phyloP scores from a whole-genome alignment of 768 basidiomycete species.

The Psilocybe tampanensis region DNA sequence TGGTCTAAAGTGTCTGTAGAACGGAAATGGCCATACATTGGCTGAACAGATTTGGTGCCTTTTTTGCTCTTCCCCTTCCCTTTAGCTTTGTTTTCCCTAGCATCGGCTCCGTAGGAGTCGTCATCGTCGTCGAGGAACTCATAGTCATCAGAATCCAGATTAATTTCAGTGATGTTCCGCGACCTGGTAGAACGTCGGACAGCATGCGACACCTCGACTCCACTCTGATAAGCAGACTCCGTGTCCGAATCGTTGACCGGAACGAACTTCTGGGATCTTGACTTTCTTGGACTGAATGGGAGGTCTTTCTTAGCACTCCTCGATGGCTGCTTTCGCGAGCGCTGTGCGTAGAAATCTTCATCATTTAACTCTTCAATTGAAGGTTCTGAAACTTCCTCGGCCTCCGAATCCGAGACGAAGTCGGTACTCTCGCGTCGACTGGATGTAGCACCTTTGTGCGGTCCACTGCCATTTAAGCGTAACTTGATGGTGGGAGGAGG shows the following conservation, averaged over 20 bases:
- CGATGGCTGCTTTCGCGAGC: conserved; percentile 12
- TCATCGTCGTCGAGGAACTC: conserved; percentile 18
- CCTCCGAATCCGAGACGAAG: conserved; percentile 24
- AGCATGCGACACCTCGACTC: conserved; percentile 22
- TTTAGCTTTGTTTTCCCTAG: conserved; percentile 4
- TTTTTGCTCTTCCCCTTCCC: conserved; percentile 24
- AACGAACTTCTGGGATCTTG: conserved; percentile 40
- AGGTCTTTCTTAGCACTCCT: conserved; percentile 31
- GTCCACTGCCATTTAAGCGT: neutral
- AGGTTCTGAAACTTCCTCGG: conserved; percentile 28
- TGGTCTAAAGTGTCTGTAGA: conserved; percentile 43
- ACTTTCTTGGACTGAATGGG: conserved; percentile 72
- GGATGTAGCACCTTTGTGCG: neutral
- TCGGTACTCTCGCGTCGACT: conserved; percentile 18
- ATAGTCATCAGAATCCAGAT: conserved; percentile 32
- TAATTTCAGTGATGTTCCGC: conserved; percentile 39
- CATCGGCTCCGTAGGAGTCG: conserved; percentile 10
- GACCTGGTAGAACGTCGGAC: conserved; percentile 48
- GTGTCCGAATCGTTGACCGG: conserved; percentile 40
- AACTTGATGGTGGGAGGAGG: conserved; percentile 39
- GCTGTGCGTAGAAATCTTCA: conserved; percentile 11
- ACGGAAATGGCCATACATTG: conserved; percentile 48
- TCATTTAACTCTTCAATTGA: conserved; percentile 23
- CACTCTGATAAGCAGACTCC: conserved; percentile 25
- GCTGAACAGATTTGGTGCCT: conserved; percentile 23